phyloP scores from a whole-genome alignment of 2,329 filamentous ascomycete species.

The Colletotrichum spaethianum region DNA sequence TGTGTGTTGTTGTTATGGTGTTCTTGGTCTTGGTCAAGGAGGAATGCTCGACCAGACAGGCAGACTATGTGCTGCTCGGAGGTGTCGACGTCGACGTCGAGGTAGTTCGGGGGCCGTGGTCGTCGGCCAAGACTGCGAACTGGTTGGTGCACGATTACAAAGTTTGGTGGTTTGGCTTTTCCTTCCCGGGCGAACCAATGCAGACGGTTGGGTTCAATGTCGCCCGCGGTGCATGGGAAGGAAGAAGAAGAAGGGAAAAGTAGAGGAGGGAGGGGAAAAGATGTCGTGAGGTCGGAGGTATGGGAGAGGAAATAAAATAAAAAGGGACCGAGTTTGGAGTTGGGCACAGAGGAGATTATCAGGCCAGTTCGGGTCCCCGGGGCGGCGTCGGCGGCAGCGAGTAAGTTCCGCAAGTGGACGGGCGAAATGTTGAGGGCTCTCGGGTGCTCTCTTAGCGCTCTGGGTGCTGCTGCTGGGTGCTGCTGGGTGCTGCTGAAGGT shows the following conservation, averaged over 20 bases:
- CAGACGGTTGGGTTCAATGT: not conserved
- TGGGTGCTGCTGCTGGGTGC: too few relatives aligned
- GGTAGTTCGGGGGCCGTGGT: not conserved
- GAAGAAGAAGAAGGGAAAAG: not conserved
- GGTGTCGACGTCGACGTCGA: not conserved
- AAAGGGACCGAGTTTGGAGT: slow-evolving; percentile 1
- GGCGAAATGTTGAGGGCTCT: slow-evolving; percentile 19
- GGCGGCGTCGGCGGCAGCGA: not conserved
- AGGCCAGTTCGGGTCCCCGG: not conserved
- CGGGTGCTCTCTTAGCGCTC: slow-evolving; percentile 17
- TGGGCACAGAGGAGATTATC: slow-evolving; percentile 20
- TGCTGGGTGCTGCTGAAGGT: not conserved
- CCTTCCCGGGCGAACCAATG: slow-evolving; percentile 18
- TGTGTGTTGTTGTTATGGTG: not conserved
- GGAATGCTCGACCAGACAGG: not conserved
- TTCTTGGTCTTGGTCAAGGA: not conserved
- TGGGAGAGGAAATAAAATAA: not conserved
- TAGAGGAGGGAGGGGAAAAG: not conserved
- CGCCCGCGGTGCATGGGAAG: not conserved
- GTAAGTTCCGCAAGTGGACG: slow-evolving; percentile 14
- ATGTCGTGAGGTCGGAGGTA: slow-evolving; percentile 8
- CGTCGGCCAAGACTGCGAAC: too few relatives aligned
- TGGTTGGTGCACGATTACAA: not conserved
- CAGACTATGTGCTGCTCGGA: slow-evolving; percentile 12
- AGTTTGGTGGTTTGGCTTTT: not conserved